Conservation (phyloP, 176 grass and related monocot species). For the Avena insularis region DNA sequence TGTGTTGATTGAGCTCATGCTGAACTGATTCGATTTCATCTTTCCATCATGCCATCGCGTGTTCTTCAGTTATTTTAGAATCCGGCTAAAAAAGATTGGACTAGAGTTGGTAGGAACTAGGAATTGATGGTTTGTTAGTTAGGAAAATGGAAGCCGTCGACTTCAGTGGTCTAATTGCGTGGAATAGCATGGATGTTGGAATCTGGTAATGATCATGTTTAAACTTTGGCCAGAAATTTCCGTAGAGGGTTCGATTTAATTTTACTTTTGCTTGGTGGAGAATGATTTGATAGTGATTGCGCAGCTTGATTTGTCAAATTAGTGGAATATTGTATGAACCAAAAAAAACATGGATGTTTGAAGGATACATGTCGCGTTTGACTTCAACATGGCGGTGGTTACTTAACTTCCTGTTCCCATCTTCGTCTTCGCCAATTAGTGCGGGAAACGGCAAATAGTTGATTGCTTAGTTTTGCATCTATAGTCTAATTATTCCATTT, state of each 20-base stretch:
- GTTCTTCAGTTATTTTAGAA: neutral
- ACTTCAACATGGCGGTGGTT: conserved; percentile 38
- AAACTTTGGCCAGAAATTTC: conserved; percentile 6
- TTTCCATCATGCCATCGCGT: neutral
- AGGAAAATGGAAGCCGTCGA: conserved; percentile 20
- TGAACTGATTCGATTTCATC: conserved; percentile 9
- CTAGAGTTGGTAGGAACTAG: conserved; percentile 18
- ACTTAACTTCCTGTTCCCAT: neutral
- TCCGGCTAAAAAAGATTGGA: neutral
- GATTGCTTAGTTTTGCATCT: neutral
- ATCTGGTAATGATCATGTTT: neutral
- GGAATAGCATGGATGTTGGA: conserved; percentile 17
- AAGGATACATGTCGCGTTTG: conserved; percentile 41
- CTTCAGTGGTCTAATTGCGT: conserved; percentile 21
- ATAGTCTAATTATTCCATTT: neutral
- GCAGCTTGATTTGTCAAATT: conserved; percentile 23
- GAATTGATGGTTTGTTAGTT: neutral
- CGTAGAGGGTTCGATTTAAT: too few species aligned
- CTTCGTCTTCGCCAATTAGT: neutral
- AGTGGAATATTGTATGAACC: neutral
- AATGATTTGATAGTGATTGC: conserved; percentile 43
- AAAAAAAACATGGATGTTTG: conserved; percentile 36
- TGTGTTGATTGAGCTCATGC: neutral
- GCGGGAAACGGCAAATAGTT: neutral
- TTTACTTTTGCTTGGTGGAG: neutral